Base-by-base conservation (phyloP, 208 protist genomes). In the Spongospora subterranea region DNA sequence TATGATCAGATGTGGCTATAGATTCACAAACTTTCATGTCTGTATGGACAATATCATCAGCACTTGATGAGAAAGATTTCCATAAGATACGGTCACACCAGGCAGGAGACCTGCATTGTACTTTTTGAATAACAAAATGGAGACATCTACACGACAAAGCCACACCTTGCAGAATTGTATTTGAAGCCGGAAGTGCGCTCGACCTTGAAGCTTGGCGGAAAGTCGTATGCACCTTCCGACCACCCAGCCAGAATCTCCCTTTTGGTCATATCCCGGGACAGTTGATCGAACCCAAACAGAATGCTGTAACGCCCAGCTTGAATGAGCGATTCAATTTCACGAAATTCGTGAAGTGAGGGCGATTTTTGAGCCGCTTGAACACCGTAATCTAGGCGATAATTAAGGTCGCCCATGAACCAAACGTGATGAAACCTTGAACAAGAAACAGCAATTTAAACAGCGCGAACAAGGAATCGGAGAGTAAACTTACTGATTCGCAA, bases 401-500 rank as follows among this genome's bases (percentile, higher is more conserved):
- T 96, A 13, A 96, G 90, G 91, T 96, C 95, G 45, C 95, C 95
- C 45, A 94, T 89, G 93, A 88, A 94, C 65, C 93, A 93, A n/a
- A 94, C 24, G 66, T 93, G 90, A 43, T 94, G 82, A 41, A 93
- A 94, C n/a, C 88, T n/a, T 50, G n/a, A 60, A 60, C 50, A 60
- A 29, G 24, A 24, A 29, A 6, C 6, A 60, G 6, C 50, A 60
- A 60, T 60, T 24, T 29, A 60, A 60, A 60, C 24, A 60, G 13
- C 6, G 24, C 24, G 50, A 6, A 60, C 24, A 60, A 29, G n/a
- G n/a, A n/a, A n/a, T n/a, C n/a, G n/a, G n/a, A n/a, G n/a, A n/a
- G 50, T 60, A 60, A 24, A 60, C 50, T 60, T 29, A 60, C 71
- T 82, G 71, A n/a, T n/a, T 39, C 35, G 71, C 71, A 20, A 82